Evolutionary conservation across 1,284 basidiomycete species (phyloP), one percentile per base, ranked within the genome.

Genomic region (Inonotus hispidus): DNA sequence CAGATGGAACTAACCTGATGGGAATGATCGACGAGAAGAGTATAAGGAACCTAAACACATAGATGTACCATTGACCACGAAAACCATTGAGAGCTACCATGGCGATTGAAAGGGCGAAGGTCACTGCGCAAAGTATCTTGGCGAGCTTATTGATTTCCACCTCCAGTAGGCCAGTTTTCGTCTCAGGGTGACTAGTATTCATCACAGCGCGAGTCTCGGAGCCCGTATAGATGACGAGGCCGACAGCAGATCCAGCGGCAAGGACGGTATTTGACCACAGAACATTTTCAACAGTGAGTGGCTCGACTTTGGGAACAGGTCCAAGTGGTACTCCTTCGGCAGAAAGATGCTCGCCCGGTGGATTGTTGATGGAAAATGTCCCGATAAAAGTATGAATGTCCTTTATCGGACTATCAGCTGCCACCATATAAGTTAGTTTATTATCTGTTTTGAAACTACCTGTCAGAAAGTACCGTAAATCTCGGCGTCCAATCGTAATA

Each of bases 1-100:
- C 29, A 54, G 25, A 7, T 14, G 19, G 21, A 27, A 73, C 87
- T 64, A 54, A 93, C 94, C 93, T 95, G 77, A 99, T 99, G 27
- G 97, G 97, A 69, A 99, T 99, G 73, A 99, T 99, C 19, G 93
- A 96, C 47, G 94, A 97, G 74, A 99, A 99, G 2, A 99, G 80
- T 70, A 99, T 99, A 60, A 99, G 80, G 74, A 99, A 99, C 35
- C 97, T 85, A 75, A 98, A 92, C 32, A 98, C 88, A 70, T 98
- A 98, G 66, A 98, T 88, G 71, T 93, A 95, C 94, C 96, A 99
- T 60, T 87, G 81, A 0, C 97, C 96, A 29, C 95, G 80, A 79
- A 99, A 99, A 2, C 97, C 95, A 70, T 99, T 99, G 58, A 98
- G 75, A 0, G 95, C 96, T 1, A 99, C 97, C 5, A 99, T 85